Evolutionary conservation across 2,329 filamentous ascomycete genomes (phyloP).

Genomic region (Purpureocillium takamizusanense): DNA sequence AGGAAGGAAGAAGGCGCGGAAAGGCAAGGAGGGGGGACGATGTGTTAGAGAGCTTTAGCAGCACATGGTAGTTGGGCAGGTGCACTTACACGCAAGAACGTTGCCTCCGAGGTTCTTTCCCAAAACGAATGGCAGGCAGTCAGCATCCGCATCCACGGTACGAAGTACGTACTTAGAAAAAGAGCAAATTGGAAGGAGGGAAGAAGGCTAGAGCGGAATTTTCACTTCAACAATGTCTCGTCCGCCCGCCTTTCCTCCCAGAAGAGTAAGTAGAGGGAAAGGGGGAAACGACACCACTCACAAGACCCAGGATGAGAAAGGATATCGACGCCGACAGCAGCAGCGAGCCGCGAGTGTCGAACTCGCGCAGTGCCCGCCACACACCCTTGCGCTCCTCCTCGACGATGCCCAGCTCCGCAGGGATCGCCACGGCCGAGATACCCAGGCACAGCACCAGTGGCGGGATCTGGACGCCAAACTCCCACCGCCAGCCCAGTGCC

Average conservation of each 20-base stretch:
- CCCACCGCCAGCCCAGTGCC: conserved; percentile 64
- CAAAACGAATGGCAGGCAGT: no score
- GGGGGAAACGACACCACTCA: no score
- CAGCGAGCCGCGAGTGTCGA: conserved; percentile 47
- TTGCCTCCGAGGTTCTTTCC: conserved; percentile 53
- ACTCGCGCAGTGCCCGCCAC: conserved; percentile 41
- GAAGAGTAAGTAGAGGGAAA: no score
- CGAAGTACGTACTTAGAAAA: background rate
- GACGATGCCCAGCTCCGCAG: conserved; percentile 43
- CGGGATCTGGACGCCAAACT: conserved; percentile 55
- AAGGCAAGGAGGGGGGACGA: background rate
- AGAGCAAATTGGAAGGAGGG: no score
- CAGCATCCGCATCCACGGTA: no score
- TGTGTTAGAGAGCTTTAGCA: no score
- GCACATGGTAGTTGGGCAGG: no score
- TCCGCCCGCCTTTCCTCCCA: no score
- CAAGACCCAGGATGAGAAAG: conserved; percentile 50
- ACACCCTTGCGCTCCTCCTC: conserved; percentile 32
- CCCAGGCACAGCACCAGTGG: conserved; percentile 35
- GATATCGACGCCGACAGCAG: conserved; percentile 43
- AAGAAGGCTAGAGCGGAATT: no score
- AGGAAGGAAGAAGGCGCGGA: background rate
- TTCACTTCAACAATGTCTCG: no score
- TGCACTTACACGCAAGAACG: conserved; percentile 42
- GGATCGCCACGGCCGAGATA: conserved; percentile 38